These are phyloP conservation scores for Colletotrichum acutatum DNA, from an alignment of 2,329 filamentous ascomycete genomes.

Conservation along the genomic window DNA sequence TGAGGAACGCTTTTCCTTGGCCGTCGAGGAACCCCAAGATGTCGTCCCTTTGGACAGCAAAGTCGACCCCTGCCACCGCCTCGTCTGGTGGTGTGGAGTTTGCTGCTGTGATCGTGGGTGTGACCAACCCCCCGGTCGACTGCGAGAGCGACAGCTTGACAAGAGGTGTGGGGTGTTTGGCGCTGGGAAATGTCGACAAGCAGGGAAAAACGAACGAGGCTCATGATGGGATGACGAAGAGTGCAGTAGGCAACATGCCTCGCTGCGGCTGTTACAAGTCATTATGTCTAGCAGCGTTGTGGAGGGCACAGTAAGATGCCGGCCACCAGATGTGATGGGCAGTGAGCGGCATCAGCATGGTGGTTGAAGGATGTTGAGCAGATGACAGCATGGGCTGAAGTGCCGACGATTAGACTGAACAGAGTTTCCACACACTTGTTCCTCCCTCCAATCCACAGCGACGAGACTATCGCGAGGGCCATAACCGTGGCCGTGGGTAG, in stretches of 20 bases:
- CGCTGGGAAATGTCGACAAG: constrained; percentile 18
- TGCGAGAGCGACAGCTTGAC: neutral
- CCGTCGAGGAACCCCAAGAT: constrained; percentile 11
- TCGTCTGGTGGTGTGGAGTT: constrained; percentile 32
- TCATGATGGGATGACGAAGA: constrained; percentile 32
- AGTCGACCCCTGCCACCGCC: constrained; percentile 32
- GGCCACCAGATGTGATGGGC: constrained; percentile 12
- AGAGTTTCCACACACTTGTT: constrained; percentile 30
- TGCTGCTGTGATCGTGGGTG: constrained; percentile 29
- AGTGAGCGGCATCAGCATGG: constrained; percentile 1
- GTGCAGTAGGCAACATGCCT: constrained; percentile 22
- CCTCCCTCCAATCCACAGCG: constrained; percentile 27
- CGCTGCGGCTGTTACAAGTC: constrained; percentile 1
- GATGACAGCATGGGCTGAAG: constrained; percentile 18
- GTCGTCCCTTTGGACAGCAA: constrained; percentile 15
- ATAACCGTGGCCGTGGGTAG: constrained; percentile 3
- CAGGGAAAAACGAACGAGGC: constrained; percentile 32
- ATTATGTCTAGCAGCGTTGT: neutral
- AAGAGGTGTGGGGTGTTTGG: constrained; percentile 25
- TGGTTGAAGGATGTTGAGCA: neutral
- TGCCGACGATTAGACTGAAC: constrained; percentile 9
- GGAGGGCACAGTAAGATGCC: constrained; percentile 8
- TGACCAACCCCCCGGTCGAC: constrained; percentile 24
- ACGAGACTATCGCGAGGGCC: constrained; percentile 17
- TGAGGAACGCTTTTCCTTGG: constrained; percentile 15